These are phyloP conservation scores for Soucietia sequanensis DNA, from an alignment of 805 yeast species.

Conservation along the genomic window DNA sequence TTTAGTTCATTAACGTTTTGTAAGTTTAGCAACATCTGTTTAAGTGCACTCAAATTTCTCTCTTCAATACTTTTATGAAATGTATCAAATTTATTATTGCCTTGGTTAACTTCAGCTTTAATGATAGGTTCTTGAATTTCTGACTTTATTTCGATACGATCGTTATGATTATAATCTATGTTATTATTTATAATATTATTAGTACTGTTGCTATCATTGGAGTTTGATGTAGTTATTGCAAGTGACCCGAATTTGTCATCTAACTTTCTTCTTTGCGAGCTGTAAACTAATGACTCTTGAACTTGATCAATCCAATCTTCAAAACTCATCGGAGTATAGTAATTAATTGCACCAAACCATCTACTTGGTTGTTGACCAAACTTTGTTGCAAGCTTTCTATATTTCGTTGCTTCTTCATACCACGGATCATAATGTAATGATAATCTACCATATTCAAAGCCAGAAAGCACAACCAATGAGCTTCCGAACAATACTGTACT, in stretches of 20 bases:
- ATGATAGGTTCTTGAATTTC: background rate
- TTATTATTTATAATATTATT: too few relatives aligned
- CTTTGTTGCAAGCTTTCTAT: conserved; percentile 49
- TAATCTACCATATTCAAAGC: conserved; percentile 55
- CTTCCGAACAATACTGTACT: conserved; percentile 37
- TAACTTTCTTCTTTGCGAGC: conserved; percentile 9
- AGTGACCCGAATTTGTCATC: too few relatives aligned
- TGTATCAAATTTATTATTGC: background rate
- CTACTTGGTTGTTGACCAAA: conserved; percentile 48
- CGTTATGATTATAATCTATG: too few relatives aligned
- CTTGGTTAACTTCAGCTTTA: background rate
- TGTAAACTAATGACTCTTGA: conserved; percentile 13
- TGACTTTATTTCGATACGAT: conserved; percentile 9
- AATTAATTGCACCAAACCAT: conserved; percentile 69
- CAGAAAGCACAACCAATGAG: conserved; percentile 49
- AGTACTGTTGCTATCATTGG: too few relatives aligned
- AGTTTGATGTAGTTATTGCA: too few relatives aligned
- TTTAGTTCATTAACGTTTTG: conserved; percentile 34
- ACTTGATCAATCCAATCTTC: conserved; percentile 32
- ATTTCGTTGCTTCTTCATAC: conserved; percentile 62
- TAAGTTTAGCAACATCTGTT: conserved; percentile 24
- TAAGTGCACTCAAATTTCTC: conserved; percentile 19
- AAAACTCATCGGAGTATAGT: conserved; percentile 50
- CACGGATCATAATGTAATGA: conserved; percentile 59
- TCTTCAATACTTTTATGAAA: conserved; percentile 24